These are phyloP conservation scores for Plasmodium ovale DNA, from an alignment of 169 alveolate species.

Conservation along the genomic window DNA sequence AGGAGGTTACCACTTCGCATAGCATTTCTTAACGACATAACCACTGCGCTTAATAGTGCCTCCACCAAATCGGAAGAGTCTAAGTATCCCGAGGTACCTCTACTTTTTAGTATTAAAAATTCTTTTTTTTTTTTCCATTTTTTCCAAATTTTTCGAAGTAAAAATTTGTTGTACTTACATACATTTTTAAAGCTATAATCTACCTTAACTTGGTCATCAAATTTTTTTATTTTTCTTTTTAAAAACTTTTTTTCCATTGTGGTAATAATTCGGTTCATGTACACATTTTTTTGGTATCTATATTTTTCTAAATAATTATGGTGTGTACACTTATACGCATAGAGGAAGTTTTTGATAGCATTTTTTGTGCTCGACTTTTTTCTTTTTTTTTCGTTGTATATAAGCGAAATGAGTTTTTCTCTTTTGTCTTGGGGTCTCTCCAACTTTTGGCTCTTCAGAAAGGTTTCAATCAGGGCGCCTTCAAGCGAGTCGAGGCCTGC, in stretches of 20 bases:
- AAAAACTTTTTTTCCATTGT: conserved; percentile 34
- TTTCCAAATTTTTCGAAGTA: conserved; percentile 19
- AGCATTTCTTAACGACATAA: conserved; percentile 7
- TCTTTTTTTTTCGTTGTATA: conserved; percentile 46
- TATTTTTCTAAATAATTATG: conserved; percentile 34
- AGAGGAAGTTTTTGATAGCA: conserved; percentile 21
- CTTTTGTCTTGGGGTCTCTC: conserved; percentile 5
- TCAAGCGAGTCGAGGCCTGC: conserved; percentile 27
- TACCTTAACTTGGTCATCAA: conserved; percentile 34
- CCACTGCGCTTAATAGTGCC: conserved; percentile 14
- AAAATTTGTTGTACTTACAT: conserved; percentile 47
- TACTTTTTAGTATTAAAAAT: conserved; percentile 26
- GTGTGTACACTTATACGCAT: conserved; percentile 12
- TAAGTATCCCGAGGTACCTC: conserved; percentile 7
- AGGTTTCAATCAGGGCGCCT: background rate
- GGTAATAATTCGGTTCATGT: conserved; percentile 23
- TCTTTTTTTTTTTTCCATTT: conserved; percentile 32
- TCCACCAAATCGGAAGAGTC: conserved; percentile 38
- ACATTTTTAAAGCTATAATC: conserved; percentile 28
- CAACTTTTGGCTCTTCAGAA: conserved; percentile 5
- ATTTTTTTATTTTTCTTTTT: conserved; percentile 49
- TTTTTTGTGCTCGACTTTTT: conserved; percentile 27
- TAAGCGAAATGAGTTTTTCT: conserved; percentile 17
- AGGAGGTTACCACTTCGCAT: background rate
- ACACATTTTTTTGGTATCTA: conserved; percentile 24